A percentile compares a stretch with the other conserved stretches of the same genome.
phyloP scores from a whole-genome alignment of 495 filamentous ascomycete species.

The Aspergillus saccharolyticus region DNA sequence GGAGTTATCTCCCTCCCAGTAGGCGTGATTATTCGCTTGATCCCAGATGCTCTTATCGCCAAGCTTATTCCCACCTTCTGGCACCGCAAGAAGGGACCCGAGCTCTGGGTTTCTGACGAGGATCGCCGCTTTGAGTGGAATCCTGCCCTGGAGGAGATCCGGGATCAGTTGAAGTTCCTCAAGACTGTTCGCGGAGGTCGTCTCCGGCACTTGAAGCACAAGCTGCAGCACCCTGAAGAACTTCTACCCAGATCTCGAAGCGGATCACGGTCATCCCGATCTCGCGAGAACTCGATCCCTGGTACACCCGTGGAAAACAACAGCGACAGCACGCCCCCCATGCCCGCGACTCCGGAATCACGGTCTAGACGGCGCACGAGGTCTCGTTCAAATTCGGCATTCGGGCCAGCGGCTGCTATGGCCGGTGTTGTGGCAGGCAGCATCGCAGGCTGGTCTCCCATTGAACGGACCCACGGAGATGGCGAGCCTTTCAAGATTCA shows the following conservation, averaged over 20 bases:
- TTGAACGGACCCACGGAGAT: constrained; percentile 54
- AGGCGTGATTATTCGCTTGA: constrained; percentile 64
- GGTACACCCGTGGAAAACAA: constrained; percentile 58
- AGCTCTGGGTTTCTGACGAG: constrained; percentile 65
- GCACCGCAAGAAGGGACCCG: constrained; percentile 43
- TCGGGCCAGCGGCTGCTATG: constrained; percentile 77
- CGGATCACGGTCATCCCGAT: constrained; percentile 69
- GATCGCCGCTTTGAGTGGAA: constrained; percentile 65
- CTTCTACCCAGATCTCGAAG: constrained; percentile 68
- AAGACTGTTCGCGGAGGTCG: constrained; percentile 76
- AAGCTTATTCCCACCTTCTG: constrained; percentile 51
- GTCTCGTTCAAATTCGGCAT: constrained; percentile 80
- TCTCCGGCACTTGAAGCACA: constrained; percentile 79
- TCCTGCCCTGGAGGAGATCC: constrained; percentile 59
- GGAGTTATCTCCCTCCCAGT: constrained; percentile 67
- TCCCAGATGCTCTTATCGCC: constrained; percentile 62
- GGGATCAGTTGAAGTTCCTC: constrained; percentile 72
- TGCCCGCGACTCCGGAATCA: constrained; percentile 65
- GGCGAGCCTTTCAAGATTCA: constrained; percentile 49
- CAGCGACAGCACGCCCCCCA: constrained; percentile 45
- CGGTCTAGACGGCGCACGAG: constrained; percentile 64
- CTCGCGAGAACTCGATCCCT: constrained; percentile 65
- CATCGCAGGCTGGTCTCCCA: constrained; percentile 85
- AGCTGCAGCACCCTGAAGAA: constrained; percentile 72
- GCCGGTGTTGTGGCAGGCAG: constrained; percentile 83